Conservation (phyloP, 441 rosid genomes). For the Daphne laureola region DNA sequence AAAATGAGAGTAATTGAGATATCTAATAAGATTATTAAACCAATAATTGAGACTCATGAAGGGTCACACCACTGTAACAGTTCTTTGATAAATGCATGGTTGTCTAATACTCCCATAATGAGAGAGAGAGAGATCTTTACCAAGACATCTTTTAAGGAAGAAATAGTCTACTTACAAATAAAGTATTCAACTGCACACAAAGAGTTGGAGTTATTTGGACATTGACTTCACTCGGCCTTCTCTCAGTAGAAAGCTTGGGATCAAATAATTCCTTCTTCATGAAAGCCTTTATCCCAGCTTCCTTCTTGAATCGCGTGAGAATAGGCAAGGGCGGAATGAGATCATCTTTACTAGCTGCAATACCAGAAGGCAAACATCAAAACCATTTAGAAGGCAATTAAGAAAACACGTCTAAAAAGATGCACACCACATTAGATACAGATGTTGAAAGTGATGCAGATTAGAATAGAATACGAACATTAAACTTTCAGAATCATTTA, state of each 20-base stretch:
- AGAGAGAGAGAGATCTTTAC: background rate
- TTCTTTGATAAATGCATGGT: too few relatives aligned
- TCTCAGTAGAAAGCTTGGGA: conserved; percentile 62
- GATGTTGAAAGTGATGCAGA: conserved; percentile 8
- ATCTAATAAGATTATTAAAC: too few relatives aligned
- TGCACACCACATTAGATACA: conserved; percentile 3
- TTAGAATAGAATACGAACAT: background rate
- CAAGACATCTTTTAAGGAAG: conserved; percentile 10
- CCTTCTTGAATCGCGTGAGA: conserved; percentile 84
- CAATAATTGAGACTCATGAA: too few relatives aligned
- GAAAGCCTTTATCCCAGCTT: conserved; percentile 89
- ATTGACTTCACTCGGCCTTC: conserved; percentile 54
- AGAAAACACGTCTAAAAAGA: conserved; percentile 3
- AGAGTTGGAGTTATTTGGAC: conserved; percentile 59
- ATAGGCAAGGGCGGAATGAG: conserved; percentile 90
- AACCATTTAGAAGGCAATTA: conserved; percentile 8
- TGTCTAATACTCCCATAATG: too few relatives aligned
- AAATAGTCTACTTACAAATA: conserved; percentile 56
- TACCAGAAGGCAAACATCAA: conserved; percentile 19
- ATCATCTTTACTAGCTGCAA: conserved; percentile 86
- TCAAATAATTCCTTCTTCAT: conserved; percentile 95
- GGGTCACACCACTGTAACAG: too few relatives aligned
- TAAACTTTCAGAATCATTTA: too few relatives aligned
- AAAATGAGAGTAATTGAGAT: too few relatives aligned
- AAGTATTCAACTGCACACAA: conserved; percentile 90